Evolutionary conservation across 495 filamentous ascomycete genomes (phyloP).

Genomic region (Aspergillus coremiiformis): DNA sequence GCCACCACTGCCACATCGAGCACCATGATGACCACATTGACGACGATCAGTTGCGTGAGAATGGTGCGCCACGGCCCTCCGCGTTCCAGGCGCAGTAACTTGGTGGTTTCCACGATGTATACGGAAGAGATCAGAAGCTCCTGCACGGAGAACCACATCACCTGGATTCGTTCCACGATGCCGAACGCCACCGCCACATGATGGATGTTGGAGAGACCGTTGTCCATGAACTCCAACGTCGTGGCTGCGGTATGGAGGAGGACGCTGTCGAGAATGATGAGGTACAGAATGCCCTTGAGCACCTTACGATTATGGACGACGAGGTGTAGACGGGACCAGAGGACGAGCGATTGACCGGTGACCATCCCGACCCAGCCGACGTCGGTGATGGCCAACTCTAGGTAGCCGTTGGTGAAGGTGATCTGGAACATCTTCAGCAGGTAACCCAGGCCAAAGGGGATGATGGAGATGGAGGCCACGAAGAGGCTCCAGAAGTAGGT

Average conservation of each 20-base stretch:
- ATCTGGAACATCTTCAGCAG: constrained; percentile 43
- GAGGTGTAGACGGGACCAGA: constrained; percentile 57
- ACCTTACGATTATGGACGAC: constrained; percentile 31
- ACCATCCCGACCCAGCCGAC: constrained; percentile 55
- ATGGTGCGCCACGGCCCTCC: constrained; percentile 26
- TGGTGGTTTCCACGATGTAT: constrained; percentile 41
- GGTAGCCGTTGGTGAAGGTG: constrained; percentile 20
- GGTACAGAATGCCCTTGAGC: constrained; percentile 42
- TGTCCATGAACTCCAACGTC: constrained; percentile 44
- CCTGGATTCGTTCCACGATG: constrained; percentile 45
- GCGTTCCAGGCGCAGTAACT: constrained; percentile 33
- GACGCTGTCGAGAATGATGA: constrained; percentile 48
- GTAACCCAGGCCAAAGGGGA: constrained; percentile 47
- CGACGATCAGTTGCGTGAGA: constrained; percentile 40
- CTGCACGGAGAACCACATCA: constrained; percentile 43
- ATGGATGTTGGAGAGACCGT: constrained; percentile 18
- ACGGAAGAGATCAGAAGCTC: constrained; percentile 45
- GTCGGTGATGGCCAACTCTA: constrained; percentile 30
- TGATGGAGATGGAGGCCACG: constrained; percentile 42
- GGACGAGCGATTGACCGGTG: constrained; percentile 54
- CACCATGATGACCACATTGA: constrained; percentile 42
- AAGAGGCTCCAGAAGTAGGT: constrained; percentile 50
- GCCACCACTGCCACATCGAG: constrained; percentile 39
- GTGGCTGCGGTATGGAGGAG: constrained; percentile 44
- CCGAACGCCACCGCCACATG: constrained; percentile 24